Evolutionary conservation across 208 protist species (phyloP).

Genomic region (Trypanosoma caninum): DNA sequence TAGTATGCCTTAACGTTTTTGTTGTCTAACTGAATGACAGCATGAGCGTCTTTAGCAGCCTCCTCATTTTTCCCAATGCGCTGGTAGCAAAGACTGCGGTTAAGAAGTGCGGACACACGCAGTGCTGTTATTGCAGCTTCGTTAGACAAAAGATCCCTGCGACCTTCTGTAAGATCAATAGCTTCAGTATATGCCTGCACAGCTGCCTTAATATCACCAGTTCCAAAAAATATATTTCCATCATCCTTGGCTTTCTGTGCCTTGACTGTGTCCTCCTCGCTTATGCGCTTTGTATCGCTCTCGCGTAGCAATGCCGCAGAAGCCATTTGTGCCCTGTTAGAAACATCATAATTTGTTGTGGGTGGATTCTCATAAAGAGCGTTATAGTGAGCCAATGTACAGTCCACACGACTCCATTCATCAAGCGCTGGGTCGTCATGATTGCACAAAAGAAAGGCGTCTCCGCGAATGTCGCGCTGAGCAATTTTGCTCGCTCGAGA

Average conservation of each 20-base stretch:
- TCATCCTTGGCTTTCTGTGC: conserved; percentile 54
- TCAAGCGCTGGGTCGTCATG: conserved; percentile 87
- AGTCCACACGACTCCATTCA: conserved; percentile 80
- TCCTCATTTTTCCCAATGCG: conserved; percentile 32
- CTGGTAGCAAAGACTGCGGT: conserved; percentile 54
- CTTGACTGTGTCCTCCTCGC: conserved; percentile 48
- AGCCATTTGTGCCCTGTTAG: conserved; percentile 69
- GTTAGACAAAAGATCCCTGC: conserved; percentile 62
- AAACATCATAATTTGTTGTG: conserved; percentile 49
- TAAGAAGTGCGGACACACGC: conserved; percentile 53
- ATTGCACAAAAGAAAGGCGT: conserved; percentile 85
- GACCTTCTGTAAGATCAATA: conserved; percentile 60
- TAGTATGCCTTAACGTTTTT: conserved; percentile 64
- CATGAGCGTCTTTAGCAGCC: conserved; percentile 38
- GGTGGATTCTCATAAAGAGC: conserved; percentile 44
- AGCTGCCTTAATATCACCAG: conserved; percentile 41
- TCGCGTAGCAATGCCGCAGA: conserved; percentile 50
- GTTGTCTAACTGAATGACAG: conserved; percentile 35
- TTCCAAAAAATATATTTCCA: conserved; percentile 53
- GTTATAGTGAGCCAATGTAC: conserved; percentile 39
- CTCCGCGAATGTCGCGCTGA: conserved; percentile 85
- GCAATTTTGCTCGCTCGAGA: conserved; percentile 76
- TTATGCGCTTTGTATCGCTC: conserved; percentile 63
- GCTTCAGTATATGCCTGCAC: conserved; percentile 54
- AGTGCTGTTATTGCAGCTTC: conserved; percentile 46